phyloP scores from a whole-genome alignment of 345 rosid species.

The Populus tremula region DNA sequence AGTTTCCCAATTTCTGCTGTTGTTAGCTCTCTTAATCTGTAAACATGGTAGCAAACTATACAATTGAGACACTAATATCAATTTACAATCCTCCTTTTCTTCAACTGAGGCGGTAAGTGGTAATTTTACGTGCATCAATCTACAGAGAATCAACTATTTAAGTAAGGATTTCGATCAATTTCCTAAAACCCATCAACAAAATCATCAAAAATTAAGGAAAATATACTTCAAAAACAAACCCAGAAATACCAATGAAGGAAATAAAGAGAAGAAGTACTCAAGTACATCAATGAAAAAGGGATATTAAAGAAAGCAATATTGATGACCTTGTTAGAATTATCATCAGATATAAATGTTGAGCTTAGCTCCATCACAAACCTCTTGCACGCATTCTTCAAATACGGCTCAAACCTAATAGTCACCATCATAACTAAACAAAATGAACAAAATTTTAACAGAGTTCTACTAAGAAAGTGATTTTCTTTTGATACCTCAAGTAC shows the following conservation, averaged over 20 bases:
- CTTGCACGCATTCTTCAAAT: constrained; percentile 88
- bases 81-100: neutral
- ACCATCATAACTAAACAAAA: neutral
- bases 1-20: constrained; percentile 86
- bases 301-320: constrained; percentile 81
- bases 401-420: constrained; percentile 61
- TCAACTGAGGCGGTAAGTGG: neutral
- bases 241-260: neutral
- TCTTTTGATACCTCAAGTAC: constrained; percentile 52
- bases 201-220: neutral
- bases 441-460: neutral
- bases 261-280: neutral
- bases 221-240: neutral
- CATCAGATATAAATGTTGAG: constrained; percentile 66
- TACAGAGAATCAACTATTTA: neutral
- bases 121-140: too few relatives aligned
- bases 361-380: constrained; percentile 75
- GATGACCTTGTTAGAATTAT: constrained; percentile 79
- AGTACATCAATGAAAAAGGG: constrained; percentile 70
- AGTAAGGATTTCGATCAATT: neutral
- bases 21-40: constrained; percentile 73
- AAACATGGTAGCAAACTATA: neutral
- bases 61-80: neutral
- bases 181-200: neutral
- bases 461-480: neutral